Conservation (phyloP, 192 early-diverging fungal species). For the Podila minutissima region DNA sequence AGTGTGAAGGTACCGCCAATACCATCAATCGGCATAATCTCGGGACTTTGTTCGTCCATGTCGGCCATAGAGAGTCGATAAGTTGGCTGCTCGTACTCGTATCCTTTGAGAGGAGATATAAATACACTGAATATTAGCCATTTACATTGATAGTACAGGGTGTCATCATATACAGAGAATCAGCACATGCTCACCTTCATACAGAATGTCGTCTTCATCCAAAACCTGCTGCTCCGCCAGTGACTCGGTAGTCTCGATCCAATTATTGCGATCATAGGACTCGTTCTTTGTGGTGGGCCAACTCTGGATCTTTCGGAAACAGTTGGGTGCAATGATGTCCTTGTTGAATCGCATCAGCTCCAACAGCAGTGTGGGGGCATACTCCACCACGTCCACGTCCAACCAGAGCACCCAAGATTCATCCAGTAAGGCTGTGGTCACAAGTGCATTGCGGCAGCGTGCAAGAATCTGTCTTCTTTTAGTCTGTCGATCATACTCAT, state of each 20-base stretch:
- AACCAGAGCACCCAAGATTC: conserved; percentile 81
- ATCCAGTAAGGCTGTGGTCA: conserved; percentile 64
- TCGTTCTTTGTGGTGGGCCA: conserved; percentile 59
- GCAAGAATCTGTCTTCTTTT: conserved; percentile 70
- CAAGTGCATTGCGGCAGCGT: conserved; percentile 68
- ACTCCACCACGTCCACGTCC: conserved; percentile 76
- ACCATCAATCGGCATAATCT: conserved; percentile 67
- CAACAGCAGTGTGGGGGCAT: conserved; percentile 65
- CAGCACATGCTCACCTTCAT: conserved; percentile 53
- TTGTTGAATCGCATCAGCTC: conserved; percentile 72
- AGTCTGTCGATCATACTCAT: conserved; percentile 66
- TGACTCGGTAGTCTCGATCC: conserved; percentile 70
- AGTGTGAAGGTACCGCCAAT: conserved; percentile 76
- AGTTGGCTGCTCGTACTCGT: conserved; percentile 45
- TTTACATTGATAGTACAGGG: not conserved
- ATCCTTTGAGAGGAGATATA: conserved; percentile 26
- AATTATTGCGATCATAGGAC: conserved; percentile 77
- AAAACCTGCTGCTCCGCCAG: conserved; percentile 52
- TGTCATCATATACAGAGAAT: not conserved
- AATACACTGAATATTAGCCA: not conserved
- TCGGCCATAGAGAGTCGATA: conserved; percentile 58
- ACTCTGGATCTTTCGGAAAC: conserved; percentile 53
- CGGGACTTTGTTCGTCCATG: conserved; percentile 27
- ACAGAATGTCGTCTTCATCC: conserved; percentile 49
- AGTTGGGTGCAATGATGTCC: conserved; percentile 75